A percentile compares a stretch with the other conserved stretches of the same genome.
Evolutionary conservation across 192 early-diverging fungal species (phyloP).

Genomic region (Thoreauomyces humboldtii): DNA sequence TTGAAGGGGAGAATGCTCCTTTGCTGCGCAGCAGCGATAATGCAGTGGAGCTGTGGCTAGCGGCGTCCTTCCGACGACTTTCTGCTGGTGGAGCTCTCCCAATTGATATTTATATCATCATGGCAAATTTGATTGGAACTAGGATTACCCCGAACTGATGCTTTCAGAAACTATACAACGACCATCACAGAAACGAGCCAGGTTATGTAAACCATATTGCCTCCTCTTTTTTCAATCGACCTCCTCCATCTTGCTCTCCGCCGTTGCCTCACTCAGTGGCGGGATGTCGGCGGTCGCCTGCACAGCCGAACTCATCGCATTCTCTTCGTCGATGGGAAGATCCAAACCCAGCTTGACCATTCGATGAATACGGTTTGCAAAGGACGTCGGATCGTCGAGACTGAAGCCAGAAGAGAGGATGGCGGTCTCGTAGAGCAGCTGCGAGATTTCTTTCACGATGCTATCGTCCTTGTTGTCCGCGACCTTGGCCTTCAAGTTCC

Average conservation of each 20-base stretch:
- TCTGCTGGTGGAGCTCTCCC: too few species aligned
- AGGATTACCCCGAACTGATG: too few species aligned
- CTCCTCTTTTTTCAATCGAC: slow-evolving; percentile 60
- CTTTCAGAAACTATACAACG: too few species aligned
- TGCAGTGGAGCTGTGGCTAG: too few species aligned
- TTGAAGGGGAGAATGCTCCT: too few species aligned
- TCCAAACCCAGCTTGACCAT: slow-evolving; percentile 99
- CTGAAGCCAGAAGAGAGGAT: slow-evolving; percentile 96
- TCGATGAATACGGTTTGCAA: slow-evolving; percentile 93
- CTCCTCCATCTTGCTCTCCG: slow-evolving; percentile 61
- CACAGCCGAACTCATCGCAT: slow-evolving; percentile 37
- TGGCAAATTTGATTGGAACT: too few species aligned
- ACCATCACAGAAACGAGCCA: too few species aligned
- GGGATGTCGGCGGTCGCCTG: slow-evolving; percentile 52
- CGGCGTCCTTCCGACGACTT: too few species aligned
- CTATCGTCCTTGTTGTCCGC: slow-evolving; percentile 96
- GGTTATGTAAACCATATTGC: too few species aligned
- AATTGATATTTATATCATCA: too few species aligned
- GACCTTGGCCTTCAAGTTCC: slow-evolving; percentile 89
- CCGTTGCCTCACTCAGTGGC: slow-evolving; percentile 55
- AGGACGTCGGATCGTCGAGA: slow-evolving; percentile 91
- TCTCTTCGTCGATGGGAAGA: slow-evolving; percentile 91
- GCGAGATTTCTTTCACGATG: slow-evolving; percentile 93
- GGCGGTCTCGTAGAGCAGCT: slow-evolving; percentile 93
- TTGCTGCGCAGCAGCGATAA: too few species aligned